Base-by-base conservation (phyloP, 352 stramenopile genomes). In the Pythium aquatile region DNA sequence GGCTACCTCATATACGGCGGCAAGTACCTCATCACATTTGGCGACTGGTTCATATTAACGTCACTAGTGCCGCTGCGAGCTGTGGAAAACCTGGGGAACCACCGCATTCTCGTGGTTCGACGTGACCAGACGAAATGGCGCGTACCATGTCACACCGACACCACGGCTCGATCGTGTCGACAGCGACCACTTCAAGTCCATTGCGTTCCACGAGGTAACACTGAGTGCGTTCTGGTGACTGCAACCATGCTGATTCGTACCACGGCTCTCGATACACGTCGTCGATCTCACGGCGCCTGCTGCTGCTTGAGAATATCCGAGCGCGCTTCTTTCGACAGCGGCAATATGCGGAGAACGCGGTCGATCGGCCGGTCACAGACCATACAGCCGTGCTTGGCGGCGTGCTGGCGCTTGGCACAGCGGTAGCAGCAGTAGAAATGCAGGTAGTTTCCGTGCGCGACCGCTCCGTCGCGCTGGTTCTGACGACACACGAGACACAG, bases 331-430 rank as follows among this genome's bases (percentile, higher is more conserved):
- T 74, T 60, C n/a, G 83, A 90, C 11, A 95, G 77, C 8, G 83
- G 87, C 55, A 95, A 70, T 44, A 94, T 56, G 2, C 77, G 80
- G 32, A 96, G 69, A 33, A 96, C 83, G 3, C 71, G 77, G 42
- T 94, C 85, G 17, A 94, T 96, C 14, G 77, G 77, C n/a, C 85
- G 85, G 32, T 87, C 73, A 70, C 87, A 96, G 7, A 94, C 85
- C 62, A 84, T 69, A 30, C 87, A 96, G 13, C 74, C 77, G 47
- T 65, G 56, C 48, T 84, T 81, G n/a, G 70, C 56, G 13, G 72
- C 72, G 13, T 77, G 59, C 58, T 91, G 79, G 4, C 72, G 77
- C 72, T 93, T 96, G 6, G 75, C 87, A 60, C 87, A 96, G 8
- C 71, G 73, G 48, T 85, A 96, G 63, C 87, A 96, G 57, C 75